Evolutionary conservation across 305 asterid species (phyloP).

Genomic region (Solanum hybrid): DNA sequence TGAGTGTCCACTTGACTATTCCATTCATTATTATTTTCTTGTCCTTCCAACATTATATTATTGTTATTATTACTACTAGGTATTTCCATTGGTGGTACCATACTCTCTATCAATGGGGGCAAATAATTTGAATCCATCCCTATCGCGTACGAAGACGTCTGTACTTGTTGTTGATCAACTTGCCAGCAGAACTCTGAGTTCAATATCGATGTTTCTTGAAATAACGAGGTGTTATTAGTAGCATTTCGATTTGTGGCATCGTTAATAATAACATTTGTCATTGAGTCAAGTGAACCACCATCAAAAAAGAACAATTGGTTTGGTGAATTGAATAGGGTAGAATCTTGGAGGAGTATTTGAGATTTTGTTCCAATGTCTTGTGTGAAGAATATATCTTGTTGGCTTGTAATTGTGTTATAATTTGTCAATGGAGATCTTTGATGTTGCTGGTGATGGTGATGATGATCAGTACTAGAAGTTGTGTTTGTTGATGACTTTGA

Average conservation of each 20-base stretch:
- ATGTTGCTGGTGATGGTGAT: conserved; percentile 5
- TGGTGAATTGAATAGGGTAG: conserved; percentile 30
- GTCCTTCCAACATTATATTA: neutral
- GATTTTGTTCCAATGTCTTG: conserved; percentile 37
- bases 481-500: conserved; percentile 24
- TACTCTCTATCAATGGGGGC: neutral
- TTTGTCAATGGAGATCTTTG: conserved; percentile 17
- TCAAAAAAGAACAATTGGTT: conserved; percentile 55
- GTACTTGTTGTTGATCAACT: neutral
- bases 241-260: conserved; percentile 16
- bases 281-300: conserved; percentile 22
- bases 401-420: conserved; percentile 20
- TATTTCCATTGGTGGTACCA: neutral
- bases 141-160: neutral
- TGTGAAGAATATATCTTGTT: conserved; percentile 22
- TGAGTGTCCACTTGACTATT: neutral
- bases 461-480: conserved; percentile 12
- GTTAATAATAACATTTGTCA: neutral
- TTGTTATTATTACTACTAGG: neutral
- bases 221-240: neutral
- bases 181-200: conserved; percentile 5
- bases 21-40: conserved; percentile 1
- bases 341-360: conserved; percentile 18
- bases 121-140: conserved; percentile 4
- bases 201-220: conserved; percentile 2